Percentiles rank a stretch among this genome's conserved stretches.
phyloP scores from a whole-genome alignment of 2,329 filamentous ascomycete species.

The Microascus cirrosus region DNA sequence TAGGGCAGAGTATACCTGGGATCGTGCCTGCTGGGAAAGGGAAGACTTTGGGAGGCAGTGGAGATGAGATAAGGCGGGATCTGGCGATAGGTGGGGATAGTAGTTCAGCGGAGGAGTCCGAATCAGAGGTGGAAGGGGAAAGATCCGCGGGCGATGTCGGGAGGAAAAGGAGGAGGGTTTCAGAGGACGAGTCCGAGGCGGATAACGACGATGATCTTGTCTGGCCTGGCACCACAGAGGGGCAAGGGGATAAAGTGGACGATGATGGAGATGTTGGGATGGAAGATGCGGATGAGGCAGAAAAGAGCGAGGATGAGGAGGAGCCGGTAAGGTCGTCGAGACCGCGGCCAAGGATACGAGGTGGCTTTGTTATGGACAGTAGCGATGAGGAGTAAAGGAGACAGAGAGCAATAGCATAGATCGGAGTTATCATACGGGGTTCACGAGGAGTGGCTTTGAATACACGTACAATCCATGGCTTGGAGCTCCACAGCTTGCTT shows the following conservation, averaged over 20 bases:
- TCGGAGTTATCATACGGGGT: background rate
- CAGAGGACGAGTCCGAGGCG: constrained; percentile 15
- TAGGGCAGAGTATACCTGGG: constrained; percentile 12
- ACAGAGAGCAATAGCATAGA: background rate
- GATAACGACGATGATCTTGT: constrained; percentile 13
- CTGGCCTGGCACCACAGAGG: constrained; percentile 12
- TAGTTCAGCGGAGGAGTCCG: background rate
- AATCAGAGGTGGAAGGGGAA: constrained; percentile 14
- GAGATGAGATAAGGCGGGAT: constrained; percentile 16
- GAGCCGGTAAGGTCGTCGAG: constrained; percentile 21
- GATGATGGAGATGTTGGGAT: constrained; percentile 10
- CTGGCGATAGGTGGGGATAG: constrained; percentile 16
- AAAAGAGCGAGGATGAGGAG: constrained; percentile 19
- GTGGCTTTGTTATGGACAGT: constrained; percentile 48
- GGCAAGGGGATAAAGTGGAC: constrained; percentile 4
- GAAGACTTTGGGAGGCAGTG: constrained; percentile 16
- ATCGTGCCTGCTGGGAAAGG: constrained; percentile 41
- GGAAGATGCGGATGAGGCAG: constrained; percentile 9
- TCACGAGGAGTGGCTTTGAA: background rate
- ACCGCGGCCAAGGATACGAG: constrained; percentile 30
- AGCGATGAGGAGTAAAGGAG: constrained; percentile 39
- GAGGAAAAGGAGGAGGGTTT: constrained; percentile 24
- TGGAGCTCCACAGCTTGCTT: too few relatives aligned
- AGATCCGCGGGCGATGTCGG: constrained; percentile 11
- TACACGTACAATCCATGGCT: background rate